Evolutionary conservation across 2,329 filamentous ascomycete species (phyloP), one percentile per base, ranked within the genome.

Genomic region (Colletotrichum falcatum): DNA sequence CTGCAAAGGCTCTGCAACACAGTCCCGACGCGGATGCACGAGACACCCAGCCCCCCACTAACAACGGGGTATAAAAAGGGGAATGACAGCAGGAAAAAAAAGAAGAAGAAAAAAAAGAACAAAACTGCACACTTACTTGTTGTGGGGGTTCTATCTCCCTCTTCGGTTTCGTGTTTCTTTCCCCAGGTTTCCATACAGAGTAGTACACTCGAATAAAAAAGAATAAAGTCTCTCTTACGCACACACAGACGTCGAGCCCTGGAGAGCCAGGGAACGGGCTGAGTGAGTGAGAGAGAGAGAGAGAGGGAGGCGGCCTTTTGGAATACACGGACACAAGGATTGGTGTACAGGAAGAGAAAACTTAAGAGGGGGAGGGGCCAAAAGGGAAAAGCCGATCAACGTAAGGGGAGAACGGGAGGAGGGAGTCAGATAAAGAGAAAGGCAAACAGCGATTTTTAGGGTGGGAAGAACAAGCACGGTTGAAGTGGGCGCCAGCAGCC

Each of bases 251-350:
- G 79, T 78, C 80, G 82, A 79, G 79, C 79, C 82, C 83, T 83
- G 82, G 83, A 81, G 77, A 81, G 80, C 82, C 82, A 83, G 82
- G 82, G 82, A 79, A 79, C 81, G 80, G 77, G 77, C 74, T 75
- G 35, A 76, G 76, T 76, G 75, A n/a, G n/a, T n/a, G n/a, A 75
- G 33, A 18, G 39, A 44, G 42, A 44, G 42, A 20, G 18, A 42
- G 39, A 74, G 73, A n/a, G 42, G 8, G 9, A 0, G 44, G 8
- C 12, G 16, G 16, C 14, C 18, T 39, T 39, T 72, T 74, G 74
- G 74, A 78, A 76, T 75, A 75, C 78, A 76, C 68, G 46, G 58
- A 78, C 68, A 72, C 69, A 73, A 59, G 46, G 64, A 67, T 66
- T 65, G 71, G 67, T 72, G 59, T 71, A 72, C 69, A 74, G 78